Percentiles rank a stretch among this genome's conserved stretches.
Evolutionary conservation across 2,329 filamentous ascomycete species (phyloP).

Genomic region (Periconia digitata): DNA sequence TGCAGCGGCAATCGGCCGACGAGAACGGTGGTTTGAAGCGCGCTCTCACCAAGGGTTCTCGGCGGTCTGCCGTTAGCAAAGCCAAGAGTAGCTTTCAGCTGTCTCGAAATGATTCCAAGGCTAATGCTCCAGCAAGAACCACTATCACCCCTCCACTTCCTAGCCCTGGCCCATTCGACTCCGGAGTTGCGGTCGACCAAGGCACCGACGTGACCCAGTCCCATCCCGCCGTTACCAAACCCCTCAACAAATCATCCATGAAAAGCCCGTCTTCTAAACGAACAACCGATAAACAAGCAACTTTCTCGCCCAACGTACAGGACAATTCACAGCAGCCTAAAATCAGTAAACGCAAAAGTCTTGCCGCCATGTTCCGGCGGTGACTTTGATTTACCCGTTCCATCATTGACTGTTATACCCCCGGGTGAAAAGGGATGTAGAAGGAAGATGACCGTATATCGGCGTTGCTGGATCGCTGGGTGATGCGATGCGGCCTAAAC

Average conservation of each 20-base stretch:
- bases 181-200: conserved; percentile 36
- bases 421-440: neutral
- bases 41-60: conserved; percentile 42
- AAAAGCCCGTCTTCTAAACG: conserved; percentile 13
- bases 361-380: conserved; percentile 48
- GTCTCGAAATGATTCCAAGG: conserved; percentile 34
- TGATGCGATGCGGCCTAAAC: too few species aligned
- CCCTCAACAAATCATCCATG: conserved; percentile 18
- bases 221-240: conserved; percentile 24
- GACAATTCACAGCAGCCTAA: conserved; percentile 34
- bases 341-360: conserved; percentile 51
- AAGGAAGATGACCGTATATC: neutral
- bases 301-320: conserved; percentile 32
- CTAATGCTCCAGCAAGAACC: conserved; percentile 27
- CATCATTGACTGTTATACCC: too few species aligned
- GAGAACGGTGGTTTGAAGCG: conserved; percentile 47
- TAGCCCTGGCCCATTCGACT: conserved; percentile 40
- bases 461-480: too few species aligned
- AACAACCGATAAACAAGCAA: conserved; percentile 4
- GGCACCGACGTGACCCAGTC: conserved; percentile 21
- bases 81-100: conserved; percentile 42
- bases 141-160: conserved; percentile 33
- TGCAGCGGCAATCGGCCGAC: conserved; percentile 50
- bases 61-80: conserved; percentile 34
- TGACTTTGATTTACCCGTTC: conserved; percentile 5